A percentile compares a stretch with the other conserved stretches of the same genome.
phyloP scores from a whole-genome alignment of 495 filamentous ascomycete genomes.

The Aeminium ludgeri region DNA sequence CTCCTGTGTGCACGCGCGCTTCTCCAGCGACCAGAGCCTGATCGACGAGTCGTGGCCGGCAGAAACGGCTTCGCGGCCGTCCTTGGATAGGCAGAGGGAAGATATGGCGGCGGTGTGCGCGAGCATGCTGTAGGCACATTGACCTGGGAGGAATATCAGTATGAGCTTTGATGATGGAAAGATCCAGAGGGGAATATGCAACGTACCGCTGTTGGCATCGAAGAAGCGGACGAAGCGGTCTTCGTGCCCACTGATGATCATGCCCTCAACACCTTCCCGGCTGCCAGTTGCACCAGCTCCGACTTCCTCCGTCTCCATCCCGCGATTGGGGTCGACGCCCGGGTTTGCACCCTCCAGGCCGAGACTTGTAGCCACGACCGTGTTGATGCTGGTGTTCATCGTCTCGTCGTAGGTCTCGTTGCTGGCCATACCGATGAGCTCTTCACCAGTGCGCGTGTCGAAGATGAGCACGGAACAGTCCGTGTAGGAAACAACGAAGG shows the following conservation, averaged over 20 bases:
- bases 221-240: constrained; percentile 92
- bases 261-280: constrained; percentile 62
- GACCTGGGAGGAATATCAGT: constrained; percentile 38
- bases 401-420: constrained; percentile 85
- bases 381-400: constrained; percentile 65
- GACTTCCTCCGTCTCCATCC: constrained; percentile 48
- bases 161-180: neutral
- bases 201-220: constrained; percentile 94
- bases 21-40: constrained; percentile 96
- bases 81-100: constrained; percentile 72
- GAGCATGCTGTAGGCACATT: constrained; percentile 98
- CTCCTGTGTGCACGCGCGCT: constrained; percentile 81
- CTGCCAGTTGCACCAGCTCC: constrained; percentile 72
- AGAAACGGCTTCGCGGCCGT: constrained; percentile 85
- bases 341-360: constrained; percentile 47
- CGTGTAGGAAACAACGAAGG: constrained; percentile 80
- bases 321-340: constrained; percentile 45
- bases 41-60: constrained; percentile 89
- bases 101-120: constrained; percentile 88
- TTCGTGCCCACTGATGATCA: constrained; percentile 88
- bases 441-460: constrained; percentile 79
- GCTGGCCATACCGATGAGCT: constrained; percentile 80
- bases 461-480: constrained; percentile 84
- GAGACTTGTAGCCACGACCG: constrained; percentile 73
- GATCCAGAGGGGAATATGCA: neutral